phyloP scores from a whole-genome alignment of 345 rosid species.

The Gossypioides kirkii region DNA sequence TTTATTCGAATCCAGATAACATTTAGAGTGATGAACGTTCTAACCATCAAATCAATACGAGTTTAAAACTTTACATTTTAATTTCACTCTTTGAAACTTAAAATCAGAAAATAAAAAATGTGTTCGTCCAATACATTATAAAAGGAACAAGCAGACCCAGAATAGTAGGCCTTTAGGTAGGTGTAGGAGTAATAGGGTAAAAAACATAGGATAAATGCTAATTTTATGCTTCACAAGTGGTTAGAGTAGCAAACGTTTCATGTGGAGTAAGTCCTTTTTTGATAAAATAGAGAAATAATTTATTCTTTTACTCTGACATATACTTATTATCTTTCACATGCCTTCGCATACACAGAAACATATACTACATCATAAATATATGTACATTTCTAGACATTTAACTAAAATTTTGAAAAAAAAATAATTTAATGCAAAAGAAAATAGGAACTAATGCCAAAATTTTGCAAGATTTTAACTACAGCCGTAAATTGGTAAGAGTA shows the following conservation, averaged over 20 bases:
- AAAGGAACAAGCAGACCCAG: neutral
- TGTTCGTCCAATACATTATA: neutral
- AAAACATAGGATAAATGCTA: neutral
- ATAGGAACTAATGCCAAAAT: no score
- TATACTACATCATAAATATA: neutral
- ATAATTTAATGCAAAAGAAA: no score
- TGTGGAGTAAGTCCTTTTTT: neutral
- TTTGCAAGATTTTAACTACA: no score
- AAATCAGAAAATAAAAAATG: no score
- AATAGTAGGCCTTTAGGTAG: neutral
- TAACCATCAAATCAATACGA: no score
- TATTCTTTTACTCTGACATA: neutral
- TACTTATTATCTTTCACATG: neutral
- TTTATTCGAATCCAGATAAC: no score
- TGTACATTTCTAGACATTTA: no score
- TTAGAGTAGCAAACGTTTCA: neutral
- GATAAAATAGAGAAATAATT: neutral
- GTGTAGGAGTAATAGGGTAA: neutral
- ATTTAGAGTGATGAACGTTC: no score
- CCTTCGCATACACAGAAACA: neutral
- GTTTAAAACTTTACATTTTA: no score
- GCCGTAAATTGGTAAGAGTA: no score
- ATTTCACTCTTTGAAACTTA: no score
- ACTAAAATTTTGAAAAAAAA: neutral
- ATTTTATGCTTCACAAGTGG: neutral